Base-by-base conservation (phyloP, 306 rosid species). In the Cucumis melo region DNA sequence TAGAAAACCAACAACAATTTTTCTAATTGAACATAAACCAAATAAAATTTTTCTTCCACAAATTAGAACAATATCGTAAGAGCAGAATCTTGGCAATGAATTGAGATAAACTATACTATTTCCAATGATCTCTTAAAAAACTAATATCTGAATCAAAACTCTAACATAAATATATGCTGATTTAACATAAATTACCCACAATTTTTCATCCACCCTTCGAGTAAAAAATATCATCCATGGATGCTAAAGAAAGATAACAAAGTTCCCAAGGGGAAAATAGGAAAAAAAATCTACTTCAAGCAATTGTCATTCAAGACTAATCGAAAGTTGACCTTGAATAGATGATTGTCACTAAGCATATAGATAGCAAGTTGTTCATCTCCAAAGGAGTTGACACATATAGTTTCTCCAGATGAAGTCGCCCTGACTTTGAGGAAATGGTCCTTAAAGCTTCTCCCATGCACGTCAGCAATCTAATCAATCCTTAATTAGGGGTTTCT, bases 281-380 rank as follows among this genome's bases (percentile, higher is more conserved):
- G n/a, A n/a, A n/a, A n/a, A n/a, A n/a, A 59, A 29, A 6, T 29
- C 34, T 61, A 61, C 39, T 41, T 46, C 20, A 32, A 27, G 9
- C 11, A 62, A 62, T 62, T 32, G 4, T 19, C 38, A 65, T 19
- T 17, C 23, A 23, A 51, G 44, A 29, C 27, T 7, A 57, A 39
- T 42, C 15, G 2, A 15, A 61, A 10, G 42, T 77, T 70, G 68
- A 94, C 99, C 88, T 94, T 98, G 50, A 94, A 94, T 64, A 94
- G 94, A 81, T 92, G 95, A 80, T 92, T 81, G 83, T 94, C 77
- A 16, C 98, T 98, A 13, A 94, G 86, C 90, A 94, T n/a, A 82
- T 92, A 98, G 51, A 94, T 97, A 32, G 99, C 99, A 82, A 92
- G 99, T 76, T 94, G 97, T 77, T 94, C 99, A 51, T 94, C 99